These are phyloP conservation scores for Pyricularia sp. DNA, from an alignment of 2,329 filamentous ascomycete species.

Conservation along the genomic window DNA sequence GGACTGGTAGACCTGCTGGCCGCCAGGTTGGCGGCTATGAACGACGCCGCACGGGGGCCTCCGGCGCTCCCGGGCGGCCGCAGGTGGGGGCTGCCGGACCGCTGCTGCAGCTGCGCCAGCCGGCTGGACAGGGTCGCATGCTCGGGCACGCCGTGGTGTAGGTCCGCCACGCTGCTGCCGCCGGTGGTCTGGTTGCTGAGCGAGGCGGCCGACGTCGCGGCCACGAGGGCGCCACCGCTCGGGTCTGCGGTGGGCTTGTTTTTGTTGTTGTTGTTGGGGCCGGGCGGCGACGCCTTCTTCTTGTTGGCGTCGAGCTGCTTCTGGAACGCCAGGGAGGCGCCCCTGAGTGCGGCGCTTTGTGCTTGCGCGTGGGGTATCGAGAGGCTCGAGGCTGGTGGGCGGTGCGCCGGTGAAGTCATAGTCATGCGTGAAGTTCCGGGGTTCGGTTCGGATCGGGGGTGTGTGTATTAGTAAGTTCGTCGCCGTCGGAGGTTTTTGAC, in stretches of 20 bases:
- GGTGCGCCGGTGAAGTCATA: background rate
- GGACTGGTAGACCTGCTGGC: constrained; percentile 51
- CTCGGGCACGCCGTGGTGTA: constrained; percentile 11
- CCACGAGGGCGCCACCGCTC: constrained; percentile 32
- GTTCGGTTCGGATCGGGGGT: background rate
- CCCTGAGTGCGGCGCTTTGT: constrained; percentile 34
- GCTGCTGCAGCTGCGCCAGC: constrained; percentile 12
- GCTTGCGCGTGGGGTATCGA: background rate
- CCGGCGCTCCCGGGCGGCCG: constrained; percentile 9
- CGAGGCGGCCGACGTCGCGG: constrained; percentile 29
- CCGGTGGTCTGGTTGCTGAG: constrained; percentile 29
- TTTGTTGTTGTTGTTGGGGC: background rate
- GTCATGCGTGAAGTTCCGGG: background rate
- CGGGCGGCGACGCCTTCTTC: constrained; percentile 9
- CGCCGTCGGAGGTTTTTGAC: background rate
- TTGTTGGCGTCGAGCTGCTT: constrained; percentile 18
- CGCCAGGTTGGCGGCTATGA: constrained; percentile 52
- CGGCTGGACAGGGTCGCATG: constrained; percentile 15
- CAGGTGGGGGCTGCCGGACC: constrained; percentile 4
- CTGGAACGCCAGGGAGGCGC: constrained; percentile 46
- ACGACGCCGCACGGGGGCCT: constrained; percentile 37
- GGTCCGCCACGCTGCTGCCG: constrained; percentile 16
- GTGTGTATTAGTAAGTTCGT: background rate
- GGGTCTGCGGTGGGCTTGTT: constrained; percentile 7
- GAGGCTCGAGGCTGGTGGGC: background rate